These are phyloP conservation scores for Vitis amurensis DNA, from an alignment of 164 flowering plant genomes.

Conservation along the genomic window DNA sequence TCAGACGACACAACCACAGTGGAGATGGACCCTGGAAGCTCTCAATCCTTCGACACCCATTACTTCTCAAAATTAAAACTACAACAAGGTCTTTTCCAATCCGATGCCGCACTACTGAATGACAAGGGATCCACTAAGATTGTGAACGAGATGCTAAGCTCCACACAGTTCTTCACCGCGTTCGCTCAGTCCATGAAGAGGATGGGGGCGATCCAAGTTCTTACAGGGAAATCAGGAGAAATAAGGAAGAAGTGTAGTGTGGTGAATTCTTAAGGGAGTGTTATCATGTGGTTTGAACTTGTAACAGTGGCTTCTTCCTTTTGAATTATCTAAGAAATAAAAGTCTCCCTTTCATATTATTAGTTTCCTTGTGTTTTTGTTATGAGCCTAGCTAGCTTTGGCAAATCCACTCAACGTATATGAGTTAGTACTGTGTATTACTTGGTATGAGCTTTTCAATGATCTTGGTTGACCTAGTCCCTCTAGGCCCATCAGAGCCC, in stretches of 20 bases:
- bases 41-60: constrained; percentile 31
- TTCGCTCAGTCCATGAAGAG: constrained; percentile 23
- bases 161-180: constrained; percentile 23
- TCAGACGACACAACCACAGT: constrained; percentile 31
- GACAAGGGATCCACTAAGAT: constrained; percentile 15
- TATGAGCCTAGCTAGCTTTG: too few species aligned
- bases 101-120: constrained; percentile 57
- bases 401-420: too few species aligned
- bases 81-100: constrained; percentile 47
- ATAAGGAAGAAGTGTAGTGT: constrained; percentile 20
- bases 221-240: constrained; percentile 18
- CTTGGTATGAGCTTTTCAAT: too few species aligned
- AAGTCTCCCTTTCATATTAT: too few species aligned
- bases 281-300: too few species aligned
- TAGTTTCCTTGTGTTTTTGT: too few species aligned
- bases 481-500: too few species aligned
- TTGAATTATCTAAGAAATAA: too few species aligned
- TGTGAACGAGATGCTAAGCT: constrained; percentile 14
- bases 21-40: constrained; percentile 52
- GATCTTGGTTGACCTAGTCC: too few species aligned
- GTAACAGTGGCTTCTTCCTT: too few species aligned
- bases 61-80: constrained; percentile 32
- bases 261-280: too few species aligned
- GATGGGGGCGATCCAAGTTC: constrained; percentile 25
- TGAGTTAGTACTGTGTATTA: too few species aligned